Conservation (phyloP, 2,329 filamentous ascomycete species). For the Pezicula rhizophila region DNA sequence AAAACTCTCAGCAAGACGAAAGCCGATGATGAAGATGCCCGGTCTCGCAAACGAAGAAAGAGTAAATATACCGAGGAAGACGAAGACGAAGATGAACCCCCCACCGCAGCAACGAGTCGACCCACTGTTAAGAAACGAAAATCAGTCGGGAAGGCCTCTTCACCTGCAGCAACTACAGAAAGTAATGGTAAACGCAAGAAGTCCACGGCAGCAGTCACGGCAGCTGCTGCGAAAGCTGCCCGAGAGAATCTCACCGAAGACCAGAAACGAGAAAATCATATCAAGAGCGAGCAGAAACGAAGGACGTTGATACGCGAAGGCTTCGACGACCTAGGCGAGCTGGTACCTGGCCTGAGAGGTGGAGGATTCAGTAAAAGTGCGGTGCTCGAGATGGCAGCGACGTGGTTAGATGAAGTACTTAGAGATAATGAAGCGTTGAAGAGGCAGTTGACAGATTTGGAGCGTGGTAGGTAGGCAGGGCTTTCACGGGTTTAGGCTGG, state of each 20-base stretch:
- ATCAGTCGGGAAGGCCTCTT: slow-evolving; percentile 21
- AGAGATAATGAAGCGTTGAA: slow-evolving; percentile 59
- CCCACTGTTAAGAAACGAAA: slow-evolving; percentile 26
- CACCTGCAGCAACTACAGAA: slow-evolving; percentile 16
- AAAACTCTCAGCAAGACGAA: slow-evolving; percentile 15
- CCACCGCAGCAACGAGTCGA: slow-evolving; percentile 28
- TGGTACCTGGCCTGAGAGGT: slow-evolving; percentile 69
- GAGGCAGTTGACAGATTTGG: slow-evolving; percentile 35
- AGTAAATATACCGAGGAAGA: slow-evolving; percentile 44
- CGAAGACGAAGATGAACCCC: slow-evolving; percentile 33
- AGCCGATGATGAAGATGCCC: slow-evolving; percentile 33
- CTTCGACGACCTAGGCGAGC: slow-evolving; percentile 70
- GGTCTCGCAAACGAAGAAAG: slow-evolving; percentile 48
- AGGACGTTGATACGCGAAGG: slow-evolving; percentile 73
- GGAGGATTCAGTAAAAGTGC: slow-evolving; percentile 80
- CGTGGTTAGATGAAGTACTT: slow-evolving; percentile 71
- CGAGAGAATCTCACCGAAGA: slow-evolving; percentile 66
- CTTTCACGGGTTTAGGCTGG: too few relatives aligned
- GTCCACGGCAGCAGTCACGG: slow-evolving; percentile 28
- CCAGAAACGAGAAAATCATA: slow-evolving; percentile 81
- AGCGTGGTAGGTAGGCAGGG: background rate
- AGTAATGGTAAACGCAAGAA: slow-evolving; percentile 40
- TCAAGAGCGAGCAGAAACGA: slow-evolving; percentile 81
- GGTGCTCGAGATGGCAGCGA: slow-evolving; percentile 67
- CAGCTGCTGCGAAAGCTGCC: slow-evolving; percentile 36